phyloP scores from a whole-genome alignment of 1,284 basidiomycete species.

The Veloboletus limbatus region DNA sequence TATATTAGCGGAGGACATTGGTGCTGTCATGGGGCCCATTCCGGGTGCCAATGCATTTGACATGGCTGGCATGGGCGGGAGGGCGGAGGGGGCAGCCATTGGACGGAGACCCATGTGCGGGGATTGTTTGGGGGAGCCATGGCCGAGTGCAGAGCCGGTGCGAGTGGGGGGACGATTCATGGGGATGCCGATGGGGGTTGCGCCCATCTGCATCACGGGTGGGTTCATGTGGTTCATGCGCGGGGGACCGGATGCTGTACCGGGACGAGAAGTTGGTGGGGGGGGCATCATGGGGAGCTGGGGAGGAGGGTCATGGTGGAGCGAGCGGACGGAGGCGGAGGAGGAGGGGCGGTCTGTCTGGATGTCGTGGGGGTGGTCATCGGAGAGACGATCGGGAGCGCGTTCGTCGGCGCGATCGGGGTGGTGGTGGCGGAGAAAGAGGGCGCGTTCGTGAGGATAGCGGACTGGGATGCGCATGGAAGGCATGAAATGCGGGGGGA shows the following conservation, averaged over 20 bases:
- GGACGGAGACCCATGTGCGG: constrained; percentile 23
- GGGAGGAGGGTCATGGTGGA: constrained; percentile 23
- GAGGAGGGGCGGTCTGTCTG: constrained; percentile 27
- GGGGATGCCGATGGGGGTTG: too few relatives aligned
- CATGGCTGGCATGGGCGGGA: constrained; percentile 10
- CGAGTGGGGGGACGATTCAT: constrained; percentile 32
- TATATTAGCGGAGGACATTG: constrained; percentile 12
- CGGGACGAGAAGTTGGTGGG: constrained; percentile 24
- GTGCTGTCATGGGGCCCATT: constrained; percentile 1
- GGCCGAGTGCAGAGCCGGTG: constrained; percentile 28
- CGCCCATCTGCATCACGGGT: constrained; percentile 16
- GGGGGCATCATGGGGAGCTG: constrained; percentile 26
- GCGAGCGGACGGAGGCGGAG: constrained; percentile 31
- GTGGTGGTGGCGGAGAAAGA: constrained; percentile 20
- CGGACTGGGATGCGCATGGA: too few relatives aligned
- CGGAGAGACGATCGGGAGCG: too few relatives aligned
- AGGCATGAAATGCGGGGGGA: too few relatives aligned
- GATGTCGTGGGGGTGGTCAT: constrained; percentile 25
- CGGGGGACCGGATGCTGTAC: constrained; percentile 24
- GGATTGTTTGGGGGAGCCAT: constrained; percentile 29
- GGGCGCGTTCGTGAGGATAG: constrained; percentile 15
- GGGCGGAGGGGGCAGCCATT: constrained; percentile 4
- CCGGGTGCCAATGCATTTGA: constrained; percentile 1
- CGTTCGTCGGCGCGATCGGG: too few relatives aligned
- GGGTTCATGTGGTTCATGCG: constrained; percentile 25